Evolutionary conservation across 108 stramenopile species (phyloP).

Genomic region (Skeletonema marinoi): DNA sequence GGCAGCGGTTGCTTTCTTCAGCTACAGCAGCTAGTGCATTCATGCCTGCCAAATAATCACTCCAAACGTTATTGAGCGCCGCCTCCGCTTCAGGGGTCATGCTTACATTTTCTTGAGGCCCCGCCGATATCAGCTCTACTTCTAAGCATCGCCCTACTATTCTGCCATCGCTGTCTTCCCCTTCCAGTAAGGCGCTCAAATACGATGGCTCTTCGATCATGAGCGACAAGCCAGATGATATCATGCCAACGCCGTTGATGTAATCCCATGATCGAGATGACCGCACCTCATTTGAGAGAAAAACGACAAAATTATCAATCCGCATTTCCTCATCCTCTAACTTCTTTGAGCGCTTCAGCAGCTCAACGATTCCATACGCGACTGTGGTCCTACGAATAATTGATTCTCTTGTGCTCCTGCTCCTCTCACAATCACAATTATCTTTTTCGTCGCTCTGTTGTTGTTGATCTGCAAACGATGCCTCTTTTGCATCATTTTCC

Average conservation of each 20-base stretch:
- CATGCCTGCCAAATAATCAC: not conserved
- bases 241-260: not conserved
- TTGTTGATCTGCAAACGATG: too few relatives aligned
- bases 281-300: not conserved
- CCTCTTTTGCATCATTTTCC: too few relatives aligned
- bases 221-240: not conserved
- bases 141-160: conserved; percentile 1
- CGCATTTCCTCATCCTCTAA: not conserved
- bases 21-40: too few relatives aligned
- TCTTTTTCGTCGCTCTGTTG: not conserved
- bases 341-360: not conserved
- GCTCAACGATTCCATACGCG: not conserved
- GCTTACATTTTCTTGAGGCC: not conserved
- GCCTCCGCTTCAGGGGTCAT: not conserved
- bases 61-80: not conserved
- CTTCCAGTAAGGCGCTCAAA: not conserved
- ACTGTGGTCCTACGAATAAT: not conserved
- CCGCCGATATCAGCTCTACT: not conserved
- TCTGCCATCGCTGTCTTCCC: not conserved
- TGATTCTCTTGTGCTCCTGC: too few relatives aligned
- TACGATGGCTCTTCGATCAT: not conserved
- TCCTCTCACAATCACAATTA: too few relatives aligned
- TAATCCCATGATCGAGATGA: not conserved
- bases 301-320: conserved; percentile 9
- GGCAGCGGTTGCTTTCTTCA: conserved; percentile 7